These are phyloP conservation scores for Clathrospora elynae DNA, from an alignment of 2,329 filamentous ascomycete genomes.

Conservation along the genomic window DNA sequence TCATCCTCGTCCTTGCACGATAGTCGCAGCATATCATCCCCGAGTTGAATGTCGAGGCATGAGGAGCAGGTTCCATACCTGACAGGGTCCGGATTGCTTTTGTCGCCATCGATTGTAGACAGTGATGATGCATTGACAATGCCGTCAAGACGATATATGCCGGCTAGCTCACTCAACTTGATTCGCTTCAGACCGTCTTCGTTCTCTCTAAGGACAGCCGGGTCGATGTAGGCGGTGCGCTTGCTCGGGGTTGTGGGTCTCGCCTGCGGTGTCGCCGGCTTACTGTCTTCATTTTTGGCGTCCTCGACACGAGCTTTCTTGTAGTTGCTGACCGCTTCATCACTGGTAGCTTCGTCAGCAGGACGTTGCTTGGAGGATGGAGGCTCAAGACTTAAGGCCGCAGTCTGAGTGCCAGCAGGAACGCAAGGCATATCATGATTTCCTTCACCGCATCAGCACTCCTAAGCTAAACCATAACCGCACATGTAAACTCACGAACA, in stretches of 20 bases:
- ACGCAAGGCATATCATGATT: constrained; percentile 20
- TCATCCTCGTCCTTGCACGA: constrained; percentile 10
- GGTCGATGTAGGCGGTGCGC: constrained; percentile 1
- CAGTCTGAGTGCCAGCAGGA: constrained; percentile 10
- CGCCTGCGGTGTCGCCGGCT: not conserved
- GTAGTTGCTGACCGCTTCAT: not conserved
- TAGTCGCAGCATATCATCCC: constrained; percentile 12
- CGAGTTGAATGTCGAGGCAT: constrained; percentile 11
- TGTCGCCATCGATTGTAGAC: too few species aligned
- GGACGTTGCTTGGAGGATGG: not conserved
- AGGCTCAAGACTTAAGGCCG: not conserved
- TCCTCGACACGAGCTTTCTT: constrained; percentile 2
- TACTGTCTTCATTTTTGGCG: not conserved
- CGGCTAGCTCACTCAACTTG: too few species aligned
- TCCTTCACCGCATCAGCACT: constrained; percentile 4
- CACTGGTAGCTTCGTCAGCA: not conserved
- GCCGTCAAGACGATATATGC: too few species aligned
- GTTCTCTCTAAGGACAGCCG: not conserved
- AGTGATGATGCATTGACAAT: too few species aligned
- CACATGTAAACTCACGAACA: constrained; percentile 2
- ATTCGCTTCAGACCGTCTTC: too few species aligned
- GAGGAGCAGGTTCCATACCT: constrained; percentile 4
- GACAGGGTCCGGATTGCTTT: not conserved
- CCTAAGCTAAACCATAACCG: too few species aligned
- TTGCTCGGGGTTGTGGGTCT: not conserved